Conservation (phyloP, 306 rosid genomes). For the Chamaecrista fasciculata region DNA sequence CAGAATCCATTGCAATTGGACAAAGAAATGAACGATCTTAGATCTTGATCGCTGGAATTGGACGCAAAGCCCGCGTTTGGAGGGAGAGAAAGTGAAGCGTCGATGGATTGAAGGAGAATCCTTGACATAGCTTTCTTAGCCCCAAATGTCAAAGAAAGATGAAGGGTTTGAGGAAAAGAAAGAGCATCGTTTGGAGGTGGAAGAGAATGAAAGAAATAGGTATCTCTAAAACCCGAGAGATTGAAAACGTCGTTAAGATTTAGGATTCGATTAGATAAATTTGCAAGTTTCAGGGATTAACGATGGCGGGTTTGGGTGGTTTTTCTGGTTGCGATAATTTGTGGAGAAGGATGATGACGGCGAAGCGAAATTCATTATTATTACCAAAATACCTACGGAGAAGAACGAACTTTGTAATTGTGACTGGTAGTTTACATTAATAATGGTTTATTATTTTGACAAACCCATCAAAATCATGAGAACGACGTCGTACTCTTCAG, state of each 20-base stretch:
- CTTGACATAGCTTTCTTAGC: background rate
- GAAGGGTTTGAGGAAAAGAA: background rate
- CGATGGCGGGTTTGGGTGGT: background rate
- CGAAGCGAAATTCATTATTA: too few species aligned
- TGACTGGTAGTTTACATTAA: too few species aligned
- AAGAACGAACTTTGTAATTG: background rate
- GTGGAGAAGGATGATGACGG: too few species aligned
- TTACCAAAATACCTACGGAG: background rate
- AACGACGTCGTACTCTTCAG: too few species aligned
- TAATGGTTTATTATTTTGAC: too few species aligned
- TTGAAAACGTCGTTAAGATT: too few species aligned
- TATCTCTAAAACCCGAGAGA: background rate
- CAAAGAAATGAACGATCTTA: background rate
- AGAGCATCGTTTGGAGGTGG: background rate
- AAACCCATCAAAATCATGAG: too few species aligned
- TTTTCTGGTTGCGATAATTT: background rate
- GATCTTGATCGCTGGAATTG: constrained; percentile 4
- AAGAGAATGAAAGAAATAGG: background rate
- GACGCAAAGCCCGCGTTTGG: constrained; percentile 18
- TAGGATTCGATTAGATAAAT: background rate
- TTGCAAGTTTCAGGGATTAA: background rate
- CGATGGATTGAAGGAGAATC: constrained; percentile 1
- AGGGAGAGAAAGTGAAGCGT: constrained; percentile 28
- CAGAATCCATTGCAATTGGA: constrained; percentile 45
- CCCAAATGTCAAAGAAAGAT: background rate